These are phyloP conservation scores for Phytomonas sp. DNA, from an alignment of 208 protist species.

Conservation along the genomic window DNA sequence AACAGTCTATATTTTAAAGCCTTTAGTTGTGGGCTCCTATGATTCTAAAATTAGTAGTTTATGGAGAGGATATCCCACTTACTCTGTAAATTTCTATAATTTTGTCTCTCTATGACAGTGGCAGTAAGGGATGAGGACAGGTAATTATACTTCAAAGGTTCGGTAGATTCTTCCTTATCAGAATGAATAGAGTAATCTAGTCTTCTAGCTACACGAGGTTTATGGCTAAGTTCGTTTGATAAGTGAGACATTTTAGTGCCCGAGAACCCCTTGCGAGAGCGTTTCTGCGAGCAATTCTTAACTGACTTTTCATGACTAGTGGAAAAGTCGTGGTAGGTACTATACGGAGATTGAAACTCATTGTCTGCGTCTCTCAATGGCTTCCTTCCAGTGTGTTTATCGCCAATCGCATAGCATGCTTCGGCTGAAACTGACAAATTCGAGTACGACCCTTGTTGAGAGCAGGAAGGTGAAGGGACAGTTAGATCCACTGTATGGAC, in stretches of 20 bases:
- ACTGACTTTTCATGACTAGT: background rate
- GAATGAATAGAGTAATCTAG: background rate
- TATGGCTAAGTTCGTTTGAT: background rate
- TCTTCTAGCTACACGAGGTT: background rate
- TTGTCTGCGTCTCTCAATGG: background rate
- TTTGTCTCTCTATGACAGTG: slow-evolving; percentile 31
- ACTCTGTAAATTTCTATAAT: slow-evolving; percentile 12
- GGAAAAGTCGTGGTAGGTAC: background rate
- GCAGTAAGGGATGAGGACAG: slow-evolving; percentile 21
- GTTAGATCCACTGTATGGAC: background rate
- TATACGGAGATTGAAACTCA: background rate
- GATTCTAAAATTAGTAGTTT: slow-evolving; percentile 5
- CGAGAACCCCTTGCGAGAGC: background rate
- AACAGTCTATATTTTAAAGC: background rate
- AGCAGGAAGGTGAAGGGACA: background rate
- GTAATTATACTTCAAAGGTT: background rate
- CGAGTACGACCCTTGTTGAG: background rate
- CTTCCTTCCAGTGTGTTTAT: background rate
- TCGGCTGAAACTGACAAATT: background rate
- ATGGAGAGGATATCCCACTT: background rate
- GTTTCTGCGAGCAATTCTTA: background rate
- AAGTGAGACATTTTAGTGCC: background rate
- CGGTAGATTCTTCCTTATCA: background rate
- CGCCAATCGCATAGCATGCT: background rate
- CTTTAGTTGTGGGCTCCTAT: background rate